phyloP scores from a whole-genome alignment of 495 filamentous ascomycete species.

The Aspergillus wentii region DNA sequence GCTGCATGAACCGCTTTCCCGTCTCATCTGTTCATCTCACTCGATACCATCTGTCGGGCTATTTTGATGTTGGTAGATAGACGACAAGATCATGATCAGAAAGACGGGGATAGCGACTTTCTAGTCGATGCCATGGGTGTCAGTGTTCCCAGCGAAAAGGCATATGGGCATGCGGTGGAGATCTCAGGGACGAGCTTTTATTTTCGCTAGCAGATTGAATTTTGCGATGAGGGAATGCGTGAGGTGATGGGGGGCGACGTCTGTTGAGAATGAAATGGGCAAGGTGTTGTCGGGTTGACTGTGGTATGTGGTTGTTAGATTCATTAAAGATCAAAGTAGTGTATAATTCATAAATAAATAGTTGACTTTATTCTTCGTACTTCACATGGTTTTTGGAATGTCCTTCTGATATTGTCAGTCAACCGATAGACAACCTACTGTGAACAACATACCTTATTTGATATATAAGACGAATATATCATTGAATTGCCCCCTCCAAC shows the following conservation, averaged over 20 bases:
- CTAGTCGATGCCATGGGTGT: slow-evolving; percentile 10
- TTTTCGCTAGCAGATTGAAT: slow-evolving; percentile 14
- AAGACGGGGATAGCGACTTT: slow-evolving; percentile 10
- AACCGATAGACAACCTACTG: background rate
- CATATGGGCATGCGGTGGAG: slow-evolving; percentile 10
- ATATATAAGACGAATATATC: too few species aligned
- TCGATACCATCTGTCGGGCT: slow-evolving; percentile 4
- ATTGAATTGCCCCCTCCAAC: slow-evolving; percentile 20
- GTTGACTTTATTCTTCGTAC: too few species aligned
- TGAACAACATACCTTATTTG: too few species aligned
- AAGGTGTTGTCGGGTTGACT: too few species aligned
- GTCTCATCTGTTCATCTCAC: slow-evolving; percentile 3
- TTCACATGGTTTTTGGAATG: too few species aligned
- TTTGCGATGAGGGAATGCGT: slow-evolving; percentile 18
- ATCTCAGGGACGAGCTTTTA: slow-evolving; percentile 9
- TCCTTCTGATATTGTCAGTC: too few species aligned
- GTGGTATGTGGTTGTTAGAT: too few species aligned
- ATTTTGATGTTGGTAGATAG: slow-evolving; percentile 3
- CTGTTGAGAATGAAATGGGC: slow-evolving; percentile 19
- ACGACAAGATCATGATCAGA: background rate
- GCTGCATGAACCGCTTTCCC: slow-evolving; percentile 7
- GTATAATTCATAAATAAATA: too few species aligned
- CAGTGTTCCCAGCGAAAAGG: slow-evolving; percentile 4
- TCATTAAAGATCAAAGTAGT: too few species aligned
- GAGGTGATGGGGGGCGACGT: slow-evolving; percentile 18